Base-by-base conservation (phyloP, 2,329 filamentous ascomycete species). In the Aspergillus intermedius region DNA sequence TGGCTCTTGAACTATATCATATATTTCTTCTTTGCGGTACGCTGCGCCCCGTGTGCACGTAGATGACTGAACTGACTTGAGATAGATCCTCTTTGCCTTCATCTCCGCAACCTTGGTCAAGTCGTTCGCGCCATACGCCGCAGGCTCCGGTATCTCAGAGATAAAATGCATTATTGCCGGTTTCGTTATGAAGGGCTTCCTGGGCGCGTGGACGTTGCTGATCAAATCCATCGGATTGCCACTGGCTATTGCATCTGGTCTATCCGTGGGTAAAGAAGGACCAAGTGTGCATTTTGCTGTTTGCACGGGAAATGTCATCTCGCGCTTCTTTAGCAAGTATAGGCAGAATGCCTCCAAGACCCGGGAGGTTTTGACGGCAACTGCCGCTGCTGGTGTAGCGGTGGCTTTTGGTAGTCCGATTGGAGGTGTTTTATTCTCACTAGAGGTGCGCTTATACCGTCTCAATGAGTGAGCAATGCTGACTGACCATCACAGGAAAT, bases 141-240 rank as follows among this genome's bases (percentile, higher is more conserved):
- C 93, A 30, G 93, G 93, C 13, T 95, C 89, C 10, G 93, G 93
- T 37, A 98, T 98, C 50, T 96, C 90, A 10, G 93, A 98, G 73
- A 98, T 98, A 77, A 98, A 98, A 71, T 95, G 90, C 70, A 97
- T 98, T 64, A 95, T 98, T 63, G 93, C 91, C 4, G 93, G 93
- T 3, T 98, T 98, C 66, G 88, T 97, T 44, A 98, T 98, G 93
- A 96, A 97, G 70, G 93, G 91, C 0, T 98, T 98, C 63, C 78
- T 98, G 13, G 90, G 91, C 17, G 85, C 86, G 60, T 90, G 89
- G 81, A 97, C 93, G 4, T 75, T 98, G 28, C 69, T 93, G 51
- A 97, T 98, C 73, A 98, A 98, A 72, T 95, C 90, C 0, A 81
- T 97, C 48, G 88, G 87, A 21, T 75, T 98, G 43, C 93, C 93